Base-by-base conservation (phyloP, 2,329 filamentous ascomycete species). In the Akanthomyces lecanii region DNA sequence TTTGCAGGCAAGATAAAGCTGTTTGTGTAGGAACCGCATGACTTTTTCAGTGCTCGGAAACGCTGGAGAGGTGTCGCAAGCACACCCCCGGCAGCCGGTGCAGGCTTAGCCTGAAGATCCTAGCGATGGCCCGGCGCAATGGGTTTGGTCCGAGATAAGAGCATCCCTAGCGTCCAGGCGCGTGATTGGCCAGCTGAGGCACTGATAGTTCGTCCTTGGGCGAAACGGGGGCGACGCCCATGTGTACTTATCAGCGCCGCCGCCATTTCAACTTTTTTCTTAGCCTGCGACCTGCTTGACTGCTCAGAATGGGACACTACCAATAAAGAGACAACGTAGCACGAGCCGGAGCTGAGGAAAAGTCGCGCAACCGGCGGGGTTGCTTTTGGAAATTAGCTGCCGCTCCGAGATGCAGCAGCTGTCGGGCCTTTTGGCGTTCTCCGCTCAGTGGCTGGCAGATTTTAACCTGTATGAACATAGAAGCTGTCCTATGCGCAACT, bases 91-190 rank as follows among this genome's bases (percentile, higher is more conserved):
- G 18, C 40, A 25, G n/a, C 30, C 18, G n/a, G 28, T 53, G 28
- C 52, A 36, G 18, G 14, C 5, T 16, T n/a, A 61, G 61, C 36
- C 30, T 57, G 25, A 21, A 51, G 61, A 63, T 63, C n/a, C 28
- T 52, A n/a, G 61, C 61, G 61, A 63, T 63, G 61, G 47, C n/a
- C 61, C 55, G 62, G 62, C 30, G 48, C 62, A 63, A 47, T 53
- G 48, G 62, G 62, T 55, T 63, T 59, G 54, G 54, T 59, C 48
- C 55, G 36, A 63, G 62, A 63, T 63, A 63, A 63, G 55, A 40
- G 50, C 36, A 47, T 8, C n/a, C 33, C 33, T 51, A 55, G 51
- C 51, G 18, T 48, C 14, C 42, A 11, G 45, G 12, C 16, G 8
- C 23, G 8, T 63, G 62, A 63, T 63, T 63, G 62, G 62, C 48